These are phyloP conservation scores for Marasmius oreades DNA, from an alignment of 1,284 basidiomycete species.

Conservation along the genomic window DNA sequence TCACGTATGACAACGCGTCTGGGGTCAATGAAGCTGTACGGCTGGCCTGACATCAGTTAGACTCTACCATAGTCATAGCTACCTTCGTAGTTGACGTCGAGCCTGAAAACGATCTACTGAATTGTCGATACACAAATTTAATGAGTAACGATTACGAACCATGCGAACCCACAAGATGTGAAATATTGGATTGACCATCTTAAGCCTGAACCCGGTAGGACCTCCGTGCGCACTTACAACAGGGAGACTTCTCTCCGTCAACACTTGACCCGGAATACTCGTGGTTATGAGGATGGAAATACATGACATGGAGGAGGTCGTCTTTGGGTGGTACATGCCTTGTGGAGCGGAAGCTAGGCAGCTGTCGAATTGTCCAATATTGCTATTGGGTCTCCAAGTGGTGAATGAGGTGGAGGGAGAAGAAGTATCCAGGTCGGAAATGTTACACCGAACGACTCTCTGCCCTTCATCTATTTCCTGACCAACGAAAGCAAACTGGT, in stretches of 20 bases:
- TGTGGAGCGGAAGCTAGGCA: slow-evolving; percentile 42
- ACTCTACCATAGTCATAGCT: slow-evolving; percentile 62
- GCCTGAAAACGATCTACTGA: slow-evolving; percentile 31
- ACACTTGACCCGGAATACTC: slow-evolving; percentile 43
- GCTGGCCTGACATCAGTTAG: slow-evolving; percentile 37
- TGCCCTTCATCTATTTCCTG: slow-evolving; percentile 36
- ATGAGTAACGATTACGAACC: slow-evolving; percentile 31
- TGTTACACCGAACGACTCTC: slow-evolving; percentile 35
- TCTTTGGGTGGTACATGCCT: slow-evolving; percentile 36
- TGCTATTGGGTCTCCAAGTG: slow-evolving; percentile 24
- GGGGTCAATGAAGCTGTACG: slow-evolving; percentile 47
- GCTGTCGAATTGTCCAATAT: slow-evolving; percentile 21
- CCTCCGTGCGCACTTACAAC: slow-evolving; percentile 67
- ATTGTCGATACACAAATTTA: neutral
- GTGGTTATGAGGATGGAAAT: slow-evolving; percentile 61
- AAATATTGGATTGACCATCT: slow-evolving; percentile 57
- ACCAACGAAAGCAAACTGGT: slow-evolving; percentile 43
- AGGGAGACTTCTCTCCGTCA: slow-evolving; percentile 57
- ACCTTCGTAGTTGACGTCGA: slow-evolving; percentile 70
- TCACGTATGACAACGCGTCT: slow-evolving; percentile 56
- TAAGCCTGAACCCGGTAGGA: slow-evolving; percentile 49
- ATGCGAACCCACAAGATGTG: slow-evolving; percentile 65
- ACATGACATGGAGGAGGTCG: slow-evolving; percentile 51
- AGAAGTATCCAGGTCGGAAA: slow-evolving; percentile 16
- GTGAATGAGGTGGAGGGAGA: slow-evolving; percentile 22